phyloP scores from a whole-genome alignment of 495 filamentous ascomycete genomes.

The Penicillium subrubescens region DNA sequence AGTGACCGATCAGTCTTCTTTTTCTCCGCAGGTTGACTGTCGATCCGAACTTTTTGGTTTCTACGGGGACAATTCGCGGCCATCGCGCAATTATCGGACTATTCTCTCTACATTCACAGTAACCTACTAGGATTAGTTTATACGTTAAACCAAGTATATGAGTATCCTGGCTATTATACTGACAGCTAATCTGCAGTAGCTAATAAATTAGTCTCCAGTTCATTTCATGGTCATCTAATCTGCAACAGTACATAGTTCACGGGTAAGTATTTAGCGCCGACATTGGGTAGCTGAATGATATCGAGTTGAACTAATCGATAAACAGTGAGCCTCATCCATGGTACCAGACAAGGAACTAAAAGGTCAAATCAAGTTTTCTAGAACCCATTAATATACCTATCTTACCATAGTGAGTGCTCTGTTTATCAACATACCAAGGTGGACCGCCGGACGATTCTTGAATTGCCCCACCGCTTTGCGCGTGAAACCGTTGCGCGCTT shows the following conservation, averaged over 20 bases:
- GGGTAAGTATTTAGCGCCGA: neutral
- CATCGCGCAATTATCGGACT: slow-evolving; percentile 2
- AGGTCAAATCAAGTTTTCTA: too few species aligned
- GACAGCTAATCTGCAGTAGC: too few species aligned
- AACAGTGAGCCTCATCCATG: neutral
- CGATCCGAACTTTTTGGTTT: slow-evolving; percentile 4
- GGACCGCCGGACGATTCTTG: neutral
- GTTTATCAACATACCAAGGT: neutral
- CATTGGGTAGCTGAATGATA: neutral
- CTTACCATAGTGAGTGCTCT: neutral
- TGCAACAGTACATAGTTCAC: neutral
- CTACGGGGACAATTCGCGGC: slow-evolving; percentile 5
- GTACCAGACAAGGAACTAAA: too few species aligned
- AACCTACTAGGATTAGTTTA: neutral
- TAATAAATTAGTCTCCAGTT: too few species aligned
- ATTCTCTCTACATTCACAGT: too few species aligned
- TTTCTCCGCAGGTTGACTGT: slow-evolving; percentile 19
- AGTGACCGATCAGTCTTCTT: neutral
- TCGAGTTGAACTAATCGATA: neutral
- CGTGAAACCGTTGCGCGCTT: slow-evolving; percentile 9
- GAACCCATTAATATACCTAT: neutral
- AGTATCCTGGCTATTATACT: too few species aligned
- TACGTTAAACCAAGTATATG: too few species aligned
- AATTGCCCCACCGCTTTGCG: slow-evolving; percentile 32
- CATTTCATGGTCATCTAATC: too few species aligned